Evolutionary conservation across 768 basidiomycete genomes (phyloP).

Genomic region (Pisolithus orientalis): DNA sequence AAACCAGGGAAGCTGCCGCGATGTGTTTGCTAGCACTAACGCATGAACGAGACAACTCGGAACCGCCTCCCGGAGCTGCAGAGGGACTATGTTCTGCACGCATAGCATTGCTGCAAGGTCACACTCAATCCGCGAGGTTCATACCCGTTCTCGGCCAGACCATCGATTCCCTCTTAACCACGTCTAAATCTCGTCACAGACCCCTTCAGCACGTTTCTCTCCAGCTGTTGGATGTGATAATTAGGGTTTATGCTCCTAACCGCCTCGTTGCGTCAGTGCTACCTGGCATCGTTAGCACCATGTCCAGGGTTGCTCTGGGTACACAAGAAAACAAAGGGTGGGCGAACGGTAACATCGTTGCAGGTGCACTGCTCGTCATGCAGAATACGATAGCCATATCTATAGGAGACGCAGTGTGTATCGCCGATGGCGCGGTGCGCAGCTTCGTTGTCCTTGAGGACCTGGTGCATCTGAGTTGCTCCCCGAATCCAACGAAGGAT

Average conservation of each 20-base stretch:
- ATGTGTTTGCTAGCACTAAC: constrained; percentile 61
- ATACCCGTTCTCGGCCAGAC: constrained; percentile 81
- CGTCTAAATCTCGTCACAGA: constrained; percentile 49
- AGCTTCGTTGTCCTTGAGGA: constrained; percentile 59
- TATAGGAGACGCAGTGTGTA: constrained; percentile 64
- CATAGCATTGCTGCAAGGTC: constrained; percentile 35
- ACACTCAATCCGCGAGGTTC: constrained; percentile 43
- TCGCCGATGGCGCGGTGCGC: constrained; percentile 51
- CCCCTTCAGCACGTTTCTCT: constrained; percentile 64
- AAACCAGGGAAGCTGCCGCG: constrained; percentile 73
- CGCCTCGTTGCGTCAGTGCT: constrained; percentile 64
- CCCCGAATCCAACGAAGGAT: constrained; percentile 12
- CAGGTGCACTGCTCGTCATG: constrained; percentile 53
- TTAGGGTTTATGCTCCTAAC: constrained; percentile 41
- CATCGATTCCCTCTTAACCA: constrained; percentile 61
- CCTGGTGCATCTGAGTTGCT: constrained; percentile 34
- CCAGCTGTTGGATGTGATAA: constrained; percentile 45
- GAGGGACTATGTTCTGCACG: constrained; percentile 12
- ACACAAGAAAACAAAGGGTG: constrained; percentile 50
- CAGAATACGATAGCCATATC: constrained; percentile 46
- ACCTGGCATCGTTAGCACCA: constrained; percentile 76
- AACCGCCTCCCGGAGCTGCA: constrained; percentile 29
- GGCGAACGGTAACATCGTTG: constrained; percentile 66
- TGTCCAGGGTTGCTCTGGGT: constrained; percentile 66
- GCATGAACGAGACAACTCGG: constrained; percentile 40